Base-by-base conservation (phyloP, 306 rosid genomes). In the Rosa rugosa region DNA sequence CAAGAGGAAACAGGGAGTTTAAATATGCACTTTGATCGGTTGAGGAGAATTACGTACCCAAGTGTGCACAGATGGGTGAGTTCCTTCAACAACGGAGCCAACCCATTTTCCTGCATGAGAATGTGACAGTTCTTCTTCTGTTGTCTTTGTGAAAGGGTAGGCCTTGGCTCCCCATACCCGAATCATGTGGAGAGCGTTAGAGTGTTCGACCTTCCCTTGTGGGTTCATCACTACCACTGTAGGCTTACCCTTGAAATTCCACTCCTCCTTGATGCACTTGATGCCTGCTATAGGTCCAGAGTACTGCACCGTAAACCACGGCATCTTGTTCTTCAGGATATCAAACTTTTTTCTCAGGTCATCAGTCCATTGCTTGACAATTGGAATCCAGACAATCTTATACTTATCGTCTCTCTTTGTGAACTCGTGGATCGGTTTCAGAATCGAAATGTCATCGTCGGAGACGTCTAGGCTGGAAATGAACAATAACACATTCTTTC, bases 311-410 rank as follows among this genome's bases (percentile, higher is more conserved):
- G 73, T 71, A 31, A 71, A 77, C 94, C 96, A 93, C 1, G 89
- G 87, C 87, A 93, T 85, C 84, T 73, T 85, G 2, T 78, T 41
- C 23, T 79, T 81, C 47, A 89, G 49, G 8, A 8, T 13, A 25
- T 92, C 92, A 14, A 86, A 92, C 86, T 81, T 89, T 85, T 83
- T 88, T 16, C 23, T 70, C 49, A 76, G 8, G 2, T 75, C 77
- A 2, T 86, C 85, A 0, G 36, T 83, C 91, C 93, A 85, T 25
- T 85, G 57, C 60, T 84, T 91, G 47, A 88, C 90, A 14, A 85
- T 67, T 0, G 92, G 92, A 72, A 89, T 27, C 94, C 97, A 93
- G 11, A 93, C 85, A 51, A 93, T 90, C 75, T 81, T 85, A 40
- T 86, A 73, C 2, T 75, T 45, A 13, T 47, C 12, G 0, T 53